These are phyloP conservation scores for Aureobasidium sp. DNA, from an alignment of 2,329 filamentous ascomycete genomes.

Conservation along the genomic window DNA sequence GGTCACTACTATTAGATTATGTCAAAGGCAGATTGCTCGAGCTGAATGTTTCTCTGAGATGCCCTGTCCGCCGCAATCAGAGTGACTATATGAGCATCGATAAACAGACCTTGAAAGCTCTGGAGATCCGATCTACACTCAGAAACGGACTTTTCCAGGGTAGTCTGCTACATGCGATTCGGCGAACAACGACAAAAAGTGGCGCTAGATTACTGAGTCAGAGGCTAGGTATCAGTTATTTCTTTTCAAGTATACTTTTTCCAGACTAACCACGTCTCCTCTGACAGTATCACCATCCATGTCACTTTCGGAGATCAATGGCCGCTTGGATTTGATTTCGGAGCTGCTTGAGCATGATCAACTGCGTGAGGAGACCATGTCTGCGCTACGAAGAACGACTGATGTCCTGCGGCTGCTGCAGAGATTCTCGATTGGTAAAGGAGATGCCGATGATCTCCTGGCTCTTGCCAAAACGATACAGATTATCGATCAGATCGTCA, in stretches of 20 bases:
- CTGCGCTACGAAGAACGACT: slow-evolving; percentile 63
- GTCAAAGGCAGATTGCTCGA: slow-evolving; percentile 71
- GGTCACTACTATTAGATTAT: slow-evolving; percentile 75
- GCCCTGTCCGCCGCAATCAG: slow-evolving; percentile 64
- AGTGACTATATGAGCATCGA: slow-evolving; percentile 83
- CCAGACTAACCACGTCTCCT: neutral
- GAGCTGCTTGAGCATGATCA: slow-evolving; percentile 58
- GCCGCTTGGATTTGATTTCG: slow-evolving; percentile 72
- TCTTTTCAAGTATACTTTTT: neutral
- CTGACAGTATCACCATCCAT: slow-evolving; percentile 67
- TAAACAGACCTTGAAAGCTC: slow-evolving; percentile 76
- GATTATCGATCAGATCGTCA: slow-evolving; percentile 59
- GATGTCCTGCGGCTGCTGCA: slow-evolving; percentile 87
- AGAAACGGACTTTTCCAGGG: slow-evolving; percentile 71
- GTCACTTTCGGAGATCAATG: slow-evolving; percentile 68
- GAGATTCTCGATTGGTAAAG: slow-evolving; percentile 85
- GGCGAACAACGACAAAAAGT: slow-evolving; percentile 83
- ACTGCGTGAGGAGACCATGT: slow-evolving; percentile 60
- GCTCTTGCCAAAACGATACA: slow-evolving; percentile 72
- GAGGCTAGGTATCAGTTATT: slow-evolving; percentile 55
- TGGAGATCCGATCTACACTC: slow-evolving; percentile 83
- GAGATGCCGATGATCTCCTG: slow-evolving; percentile 85
- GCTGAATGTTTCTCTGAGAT: slow-evolving; percentile 70
- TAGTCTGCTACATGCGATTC: slow-evolving; percentile 81
- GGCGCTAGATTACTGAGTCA: slow-evolving; percentile 76